These are phyloP conservation scores for Yamagishiella unicocca DNA, from an alignment of 139 green algal species.

Conservation along the genomic window DNA sequence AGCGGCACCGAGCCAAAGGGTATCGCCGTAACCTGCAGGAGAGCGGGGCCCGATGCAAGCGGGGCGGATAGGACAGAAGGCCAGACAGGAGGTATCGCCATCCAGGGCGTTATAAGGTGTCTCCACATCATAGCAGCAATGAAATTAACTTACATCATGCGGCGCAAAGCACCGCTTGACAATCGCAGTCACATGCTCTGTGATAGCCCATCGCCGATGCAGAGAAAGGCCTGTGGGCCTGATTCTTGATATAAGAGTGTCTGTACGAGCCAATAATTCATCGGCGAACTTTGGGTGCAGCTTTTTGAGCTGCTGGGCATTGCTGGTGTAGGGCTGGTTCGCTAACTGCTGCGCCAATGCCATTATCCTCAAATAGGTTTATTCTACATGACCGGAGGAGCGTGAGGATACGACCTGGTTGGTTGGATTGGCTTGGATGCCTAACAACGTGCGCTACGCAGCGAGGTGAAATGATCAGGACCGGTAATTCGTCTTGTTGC, in stretches of 20 bases:
- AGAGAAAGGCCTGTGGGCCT: constrained; percentile 20
- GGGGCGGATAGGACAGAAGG: background rate
- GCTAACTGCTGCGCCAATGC: background rate
- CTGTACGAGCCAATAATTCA: constrained; percentile 21
- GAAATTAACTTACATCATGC: constrained; percentile 37
- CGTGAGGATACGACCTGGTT: too few species aligned
- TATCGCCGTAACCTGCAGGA: constrained; percentile 25
- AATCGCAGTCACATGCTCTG: constrained; percentile 12
- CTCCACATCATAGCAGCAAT: too few species aligned
- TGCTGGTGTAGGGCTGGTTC: constrained; percentile 17
- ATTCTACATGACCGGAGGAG: too few species aligned
- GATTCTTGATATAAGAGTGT: constrained; percentile 14
- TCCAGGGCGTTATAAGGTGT: too few species aligned
- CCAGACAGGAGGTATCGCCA: too few species aligned
- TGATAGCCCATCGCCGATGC: constrained; percentile 15
- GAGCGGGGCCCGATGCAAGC: background rate
- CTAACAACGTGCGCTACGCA: too few species aligned
- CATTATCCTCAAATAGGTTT: too few species aligned
- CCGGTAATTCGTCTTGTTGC: too few species aligned
- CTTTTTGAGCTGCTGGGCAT: background rate
- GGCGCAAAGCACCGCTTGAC: constrained; percentile 9
- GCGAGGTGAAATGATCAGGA: too few species aligned
- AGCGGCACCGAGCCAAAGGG: constrained; percentile 97
- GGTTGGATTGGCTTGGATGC: too few species aligned
- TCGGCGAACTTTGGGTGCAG: background rate